Conservation (phyloP, 1,139 yeast species). For the Kurtzmaniella quercitrusa region DNA sequence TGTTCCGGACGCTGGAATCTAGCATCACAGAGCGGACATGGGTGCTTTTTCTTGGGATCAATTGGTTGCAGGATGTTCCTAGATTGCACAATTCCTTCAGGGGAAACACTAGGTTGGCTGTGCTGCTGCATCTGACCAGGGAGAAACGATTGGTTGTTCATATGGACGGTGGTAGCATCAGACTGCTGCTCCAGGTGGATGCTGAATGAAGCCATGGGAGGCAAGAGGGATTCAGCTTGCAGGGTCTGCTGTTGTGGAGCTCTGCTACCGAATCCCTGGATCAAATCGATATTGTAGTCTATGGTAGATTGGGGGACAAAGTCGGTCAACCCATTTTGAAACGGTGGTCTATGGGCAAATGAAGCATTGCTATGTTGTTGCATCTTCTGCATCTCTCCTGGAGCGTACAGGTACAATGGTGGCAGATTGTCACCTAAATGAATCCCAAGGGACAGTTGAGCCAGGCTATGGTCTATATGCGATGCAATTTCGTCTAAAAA, state of each 20-base stretch:
- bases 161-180: background rate
- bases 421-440: conserved; percentile 9
- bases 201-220: conserved; percentile 38
- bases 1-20: conserved; percentile 88
- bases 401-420: conserved; percentile 9
- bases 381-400: conserved; percentile 6
- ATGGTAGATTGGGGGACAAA: background rate
- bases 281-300: background rate
- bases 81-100: conserved; percentile 5
- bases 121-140: background rate
- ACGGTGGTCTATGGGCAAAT: conserved; percentile 1
- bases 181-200: conserved; percentile 7
- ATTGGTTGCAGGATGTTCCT: conserved; percentile 11
- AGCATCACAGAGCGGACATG: conserved; percentile 73
- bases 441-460: conserved; percentile 5
- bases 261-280: conserved; percentile 1
- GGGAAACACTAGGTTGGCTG: conserved; percentile 2
- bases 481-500: conserved; percentile 17
- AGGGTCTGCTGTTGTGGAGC: background rate
- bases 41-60: conserved; percentile 62
- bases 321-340: conserved; percentile 3
- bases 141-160: background rate
- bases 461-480: conserved; percentile 12
- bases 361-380: conserved; percentile 8
- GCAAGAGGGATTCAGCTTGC: conserved; percentile 18